Conservation (phyloP, 768 basidiomycete species). For the Holtermanniella nyarrowii region DNA sequence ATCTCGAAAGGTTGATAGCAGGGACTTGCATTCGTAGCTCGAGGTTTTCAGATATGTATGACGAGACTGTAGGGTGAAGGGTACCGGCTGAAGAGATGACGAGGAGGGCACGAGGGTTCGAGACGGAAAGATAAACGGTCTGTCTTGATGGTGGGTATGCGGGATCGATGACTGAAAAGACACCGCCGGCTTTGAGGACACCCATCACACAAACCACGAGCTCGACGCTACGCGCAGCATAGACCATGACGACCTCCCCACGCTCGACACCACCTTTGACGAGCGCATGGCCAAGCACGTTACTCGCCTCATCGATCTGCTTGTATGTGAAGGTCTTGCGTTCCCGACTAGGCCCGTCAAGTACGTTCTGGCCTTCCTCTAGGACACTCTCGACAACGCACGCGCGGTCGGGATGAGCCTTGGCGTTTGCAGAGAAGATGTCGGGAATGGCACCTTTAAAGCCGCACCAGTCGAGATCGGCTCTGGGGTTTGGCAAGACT, state of each 20-base stretch:
- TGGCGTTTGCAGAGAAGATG: conserved; percentile 82
- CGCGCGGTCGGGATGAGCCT: conserved; percentile 62
- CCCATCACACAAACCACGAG: conserved; percentile 96
- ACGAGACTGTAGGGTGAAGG: conserved; percentile 68
- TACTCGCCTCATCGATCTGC: conserved; percentile 71
- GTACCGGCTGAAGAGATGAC: conserved; percentile 81
- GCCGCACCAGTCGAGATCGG: conserved; percentile 90
- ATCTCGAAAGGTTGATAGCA: conserved; percentile 65
- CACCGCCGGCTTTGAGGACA: conserved; percentile 86
- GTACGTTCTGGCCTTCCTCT: conserved; percentile 24
- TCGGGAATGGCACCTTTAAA: conserved; percentile 96
- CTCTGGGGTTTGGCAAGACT: conserved; percentile 69
- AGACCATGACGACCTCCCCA: conserved; percentile 96
- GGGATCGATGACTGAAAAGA: conserved; percentile 95
- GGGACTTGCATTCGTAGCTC: conserved; percentile 84
- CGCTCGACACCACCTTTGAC: conserved; percentile 72
- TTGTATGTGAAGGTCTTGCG: conserved; percentile 62
- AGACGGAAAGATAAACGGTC: conserved; percentile 83
- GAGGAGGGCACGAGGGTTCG: conserved; percentile 79
- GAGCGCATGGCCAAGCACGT: conserved; percentile 81
- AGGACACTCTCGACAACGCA: conserved; percentile 65
- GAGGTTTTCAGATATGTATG: conserved; percentile 67
- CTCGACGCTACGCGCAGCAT: conserved; percentile 90
- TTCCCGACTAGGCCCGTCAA: conserved; percentile 46
- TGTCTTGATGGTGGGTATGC: conserved; percentile 91